phyloP scores from a whole-genome alignment of 2,329 filamentous ascomycete genomes.

The Penicillium brasilianum region DNA sequence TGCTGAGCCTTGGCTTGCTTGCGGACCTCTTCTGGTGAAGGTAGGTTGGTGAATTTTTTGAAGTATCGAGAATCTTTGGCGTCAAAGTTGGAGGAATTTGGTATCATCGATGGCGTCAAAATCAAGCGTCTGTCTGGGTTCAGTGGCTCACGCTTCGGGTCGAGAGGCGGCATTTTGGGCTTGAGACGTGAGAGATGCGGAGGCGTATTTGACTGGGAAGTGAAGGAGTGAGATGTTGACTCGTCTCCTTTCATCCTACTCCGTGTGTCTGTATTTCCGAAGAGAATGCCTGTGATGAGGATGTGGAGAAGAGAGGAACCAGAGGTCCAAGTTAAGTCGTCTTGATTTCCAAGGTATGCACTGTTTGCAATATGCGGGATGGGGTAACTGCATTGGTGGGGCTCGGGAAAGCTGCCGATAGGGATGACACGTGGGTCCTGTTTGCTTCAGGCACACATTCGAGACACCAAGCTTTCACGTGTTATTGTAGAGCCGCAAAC shows the following conservation, averaged over 20 bases:
- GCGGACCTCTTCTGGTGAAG: background rate
- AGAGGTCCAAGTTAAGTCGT: background rate
- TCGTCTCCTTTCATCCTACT: background rate
- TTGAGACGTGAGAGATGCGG: background rate
- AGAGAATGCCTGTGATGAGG: background rate
- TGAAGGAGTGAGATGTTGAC: background rate
- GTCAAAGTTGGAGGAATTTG: background rate
- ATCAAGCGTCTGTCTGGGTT: background rate
- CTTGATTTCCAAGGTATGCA: background rate
- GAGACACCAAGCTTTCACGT: too few species aligned
- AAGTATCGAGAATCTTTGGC: background rate
- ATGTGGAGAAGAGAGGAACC: background rate
- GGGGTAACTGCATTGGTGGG: background rate
- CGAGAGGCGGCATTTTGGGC: background rate
- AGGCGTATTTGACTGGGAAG: background rate
- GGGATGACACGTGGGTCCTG: too few species aligned
- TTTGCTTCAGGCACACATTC: too few species aligned
- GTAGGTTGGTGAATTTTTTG: background rate
- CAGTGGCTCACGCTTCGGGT: background rate
- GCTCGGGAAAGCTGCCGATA: background rate
- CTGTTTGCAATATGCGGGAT: background rate
- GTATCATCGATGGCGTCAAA: background rate
- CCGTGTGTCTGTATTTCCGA: too few species aligned
- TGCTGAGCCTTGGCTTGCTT: too few species aligned
- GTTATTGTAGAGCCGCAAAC: too few species aligned